Percentiles rank a stretch among this genome's conserved stretches.
These are phyloP conservation scores for Phytophthora cajani DNA, from an alignment of 352 stramenopile genomes.

Conservation along the genomic window DNA sequence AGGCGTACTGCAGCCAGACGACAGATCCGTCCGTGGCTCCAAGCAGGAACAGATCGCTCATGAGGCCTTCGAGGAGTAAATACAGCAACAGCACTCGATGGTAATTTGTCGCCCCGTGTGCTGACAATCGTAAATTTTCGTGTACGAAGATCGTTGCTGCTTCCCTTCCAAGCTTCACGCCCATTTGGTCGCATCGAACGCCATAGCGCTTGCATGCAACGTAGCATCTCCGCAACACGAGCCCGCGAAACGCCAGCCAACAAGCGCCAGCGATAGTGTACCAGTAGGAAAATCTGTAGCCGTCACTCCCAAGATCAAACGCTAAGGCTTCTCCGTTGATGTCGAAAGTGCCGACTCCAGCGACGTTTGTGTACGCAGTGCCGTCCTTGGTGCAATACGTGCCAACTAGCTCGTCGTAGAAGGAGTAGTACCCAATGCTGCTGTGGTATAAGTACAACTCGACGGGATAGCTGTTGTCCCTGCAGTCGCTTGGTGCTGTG, in stretches of 20 bases:
- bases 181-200: not conserved
- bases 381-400: conserved; percentile 4
- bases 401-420: conserved; percentile 12
- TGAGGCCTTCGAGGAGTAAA: conserved; percentile 21
- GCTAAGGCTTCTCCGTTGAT: conserved; percentile 15
- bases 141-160: conserved; percentile 9
- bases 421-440: conserved; percentile 16
- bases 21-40: conserved; percentile 14
- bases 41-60: conserved; percentile 28
- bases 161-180: conserved; percentile 1
- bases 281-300: conserved; percentile 20
- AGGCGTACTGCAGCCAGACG: conserved; percentile 22
- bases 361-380: conserved; percentile 5
- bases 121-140: conserved; percentile 7
- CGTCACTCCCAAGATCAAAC: not conserved
- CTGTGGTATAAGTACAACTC: conserved; percentile 15
- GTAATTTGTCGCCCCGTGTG: conserved; percentile 14
- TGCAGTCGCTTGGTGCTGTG: conserved; percentile 1
- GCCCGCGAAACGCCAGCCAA: conserved; percentile 1
- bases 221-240: conserved; percentile 2
- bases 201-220: conserved; percentile 12
- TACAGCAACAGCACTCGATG: conserved; percentile 21
- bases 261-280: conserved; percentile 3
- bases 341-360: conserved; percentile 15
- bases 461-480: not conserved